These are phyloP conservation scores for Ganoderma meredithae DNA, from an alignment of 1,284 basidiomycete species.

Conservation along the genomic window DNA sequence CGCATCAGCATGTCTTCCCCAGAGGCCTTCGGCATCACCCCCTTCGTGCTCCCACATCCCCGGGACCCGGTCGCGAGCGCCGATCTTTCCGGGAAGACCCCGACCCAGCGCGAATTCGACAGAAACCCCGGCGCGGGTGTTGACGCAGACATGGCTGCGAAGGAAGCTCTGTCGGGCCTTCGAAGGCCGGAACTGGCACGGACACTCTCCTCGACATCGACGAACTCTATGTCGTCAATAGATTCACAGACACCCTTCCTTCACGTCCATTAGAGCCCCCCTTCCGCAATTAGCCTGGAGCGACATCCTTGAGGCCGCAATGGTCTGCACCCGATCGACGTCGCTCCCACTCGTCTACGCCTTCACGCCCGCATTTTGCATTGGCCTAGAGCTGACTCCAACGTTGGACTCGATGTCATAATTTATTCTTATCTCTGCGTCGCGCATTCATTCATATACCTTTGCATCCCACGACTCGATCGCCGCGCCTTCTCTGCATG, in stretches of 20 bases:
- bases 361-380: background rate
- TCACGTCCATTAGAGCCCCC: conserved; percentile 14
- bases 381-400: background rate
- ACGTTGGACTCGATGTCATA: background rate
- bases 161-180: conserved; percentile 1
- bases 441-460: background rate
- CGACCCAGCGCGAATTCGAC: background rate
- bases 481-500: conserved; percentile 16
- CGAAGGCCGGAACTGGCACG: conserved; percentile 13
- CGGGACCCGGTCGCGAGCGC: background rate
- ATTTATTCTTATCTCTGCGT: conserved; percentile 5
- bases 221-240: conserved; percentile 19
- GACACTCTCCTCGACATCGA: conserved; percentile 11
- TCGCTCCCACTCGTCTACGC: background rate
- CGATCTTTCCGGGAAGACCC: conserved; percentile 11
- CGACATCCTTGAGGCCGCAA: background rate
- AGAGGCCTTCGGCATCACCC: conserved; percentile 43
- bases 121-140: background rate
- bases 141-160: background rate
- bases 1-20: conserved; percentile 36
- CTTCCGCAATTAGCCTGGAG: background rate
- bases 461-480: conserved; percentile 13
- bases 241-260: conserved; percentile 31
- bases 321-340: background rate
- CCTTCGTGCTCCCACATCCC: conserved; percentile 37